Percentiles rank a stretch among this genome's conserved stretches.
Conservation (phyloP, 208 protist species). For the Trypanosoma conorhini region DNA sequence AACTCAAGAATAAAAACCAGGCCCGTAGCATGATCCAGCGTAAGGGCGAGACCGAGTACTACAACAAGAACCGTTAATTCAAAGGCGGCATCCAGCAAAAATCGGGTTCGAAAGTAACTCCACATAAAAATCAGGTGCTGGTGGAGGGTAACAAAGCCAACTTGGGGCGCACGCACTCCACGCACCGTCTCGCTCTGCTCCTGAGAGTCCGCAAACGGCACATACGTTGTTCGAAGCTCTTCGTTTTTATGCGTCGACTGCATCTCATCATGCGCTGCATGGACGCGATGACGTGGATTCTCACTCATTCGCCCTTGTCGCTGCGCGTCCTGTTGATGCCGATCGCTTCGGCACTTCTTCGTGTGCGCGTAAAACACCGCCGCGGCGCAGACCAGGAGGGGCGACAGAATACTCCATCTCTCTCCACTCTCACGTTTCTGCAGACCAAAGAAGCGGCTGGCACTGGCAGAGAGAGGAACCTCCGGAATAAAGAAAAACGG, state of each 20-base stretch:
- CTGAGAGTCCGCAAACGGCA: not conserved
- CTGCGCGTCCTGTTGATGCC: not conserved
- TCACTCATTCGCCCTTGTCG: not conserved
- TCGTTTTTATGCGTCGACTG: not conserved
- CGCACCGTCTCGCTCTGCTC: not conserved
- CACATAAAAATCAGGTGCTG: slow-evolving; percentile 10
- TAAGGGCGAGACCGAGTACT: slow-evolving; percentile 18
- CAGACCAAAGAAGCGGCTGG: slow-evolving; percentile 12
- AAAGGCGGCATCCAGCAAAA: slow-evolving; percentile 24
- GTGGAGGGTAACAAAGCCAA: slow-evolving; percentile 2
- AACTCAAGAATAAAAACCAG: slow-evolving; percentile 18
- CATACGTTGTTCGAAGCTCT: slow-evolving; percentile 2
- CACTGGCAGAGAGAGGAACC: not conserved
- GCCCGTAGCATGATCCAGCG: slow-evolving; percentile 18
- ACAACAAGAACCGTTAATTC: slow-evolving; percentile 20
- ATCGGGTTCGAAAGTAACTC: slow-evolving; percentile 8
- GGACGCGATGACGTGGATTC: not conserved
- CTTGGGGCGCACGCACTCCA: too few species aligned
- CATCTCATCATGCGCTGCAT: not conserved
- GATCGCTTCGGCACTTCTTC: not conserved
- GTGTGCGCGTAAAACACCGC: slow-evolving; percentile 18
- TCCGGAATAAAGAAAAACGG: slow-evolving; percentile 24
- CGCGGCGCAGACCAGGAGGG: slow-evolving; percentile 7
- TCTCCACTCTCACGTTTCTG: slow-evolving; percentile 1
- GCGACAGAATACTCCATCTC: not conserved